Evolutionary conservation across 1,284 basidiomycete genomes (phyloP), one percentile per base, ranked within the genome.

Genomic region (Rhodotorula mucilaginosa): DNA sequence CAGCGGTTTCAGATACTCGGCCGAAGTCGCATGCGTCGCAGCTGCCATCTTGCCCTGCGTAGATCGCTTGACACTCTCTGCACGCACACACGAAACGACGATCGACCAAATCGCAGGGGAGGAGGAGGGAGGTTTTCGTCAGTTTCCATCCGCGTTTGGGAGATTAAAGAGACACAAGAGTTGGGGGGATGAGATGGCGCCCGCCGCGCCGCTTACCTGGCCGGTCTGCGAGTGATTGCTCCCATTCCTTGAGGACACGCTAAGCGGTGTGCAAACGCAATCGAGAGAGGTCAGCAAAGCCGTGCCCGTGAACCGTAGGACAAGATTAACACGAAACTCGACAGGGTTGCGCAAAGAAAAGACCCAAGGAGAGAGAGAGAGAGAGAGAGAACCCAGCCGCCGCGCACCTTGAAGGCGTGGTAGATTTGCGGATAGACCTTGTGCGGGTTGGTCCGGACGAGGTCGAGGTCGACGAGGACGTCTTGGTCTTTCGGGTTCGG

Each of bases 341-440:
- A 39, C 39, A 39, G 39, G 39, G 39, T 10, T 39, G 39, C 39
- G 39, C 39, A 12, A 39, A 39, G 39, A 39, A 39, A 12, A 39
- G 39, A 12, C 39, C 39, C 39, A 39, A 39, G 39, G 39, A 39
- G 39, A 34, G 34, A 34, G 34, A 34, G 34, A 34, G 34, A 34
- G 34, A 34, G 34, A 34, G 34, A 21, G n/a, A 48, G 44, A 23
- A n/a, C 34, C 13, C n/a, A 47, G 44, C 13, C 15, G 10, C 10
- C 6, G 64, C 81, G 51, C 65, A 83, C 83, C 79, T 99, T 99
- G 73, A 99, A 84, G 3, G 94, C 93, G 81, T 96, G 95, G 81
- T 99, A 99, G 71, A 99, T 97, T 79, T 97, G 85, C 1, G 97
- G 97, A 80, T 99, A 98, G 34, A 99, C 84, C 82, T 92, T 97